Evolutionary conservation across 768 basidiomycete species (phyloP).

Genomic region (Sporobolomyces pararoseus): DNA sequence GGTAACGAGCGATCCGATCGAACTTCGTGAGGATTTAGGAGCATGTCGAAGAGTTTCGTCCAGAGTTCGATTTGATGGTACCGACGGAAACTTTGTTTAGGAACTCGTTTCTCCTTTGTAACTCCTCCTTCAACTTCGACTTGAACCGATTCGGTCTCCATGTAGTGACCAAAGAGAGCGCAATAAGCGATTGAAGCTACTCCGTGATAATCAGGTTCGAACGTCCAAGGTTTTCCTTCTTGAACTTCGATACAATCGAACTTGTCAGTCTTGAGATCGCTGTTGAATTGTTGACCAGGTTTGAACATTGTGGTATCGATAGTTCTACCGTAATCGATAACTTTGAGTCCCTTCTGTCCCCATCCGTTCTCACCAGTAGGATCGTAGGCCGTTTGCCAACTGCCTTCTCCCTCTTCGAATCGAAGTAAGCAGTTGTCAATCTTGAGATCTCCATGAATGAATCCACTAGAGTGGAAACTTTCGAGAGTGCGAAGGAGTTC

Average conservation of each 20-base stretch:
- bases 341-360: slow-evolving; percentile 76
- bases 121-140: slow-evolving; percentile 36
- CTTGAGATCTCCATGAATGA: slow-evolving; percentile 97
- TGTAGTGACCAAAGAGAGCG: slow-evolving; percentile 94
- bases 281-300: slow-evolving; percentile 68
- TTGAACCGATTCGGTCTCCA: slow-evolving; percentile 61
- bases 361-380: slow-evolving; percentile 77
- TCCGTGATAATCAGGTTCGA: slow-evolving; percentile 94
- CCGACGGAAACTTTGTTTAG: slow-evolving; percentile 75
- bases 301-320: slow-evolving; percentile 83
- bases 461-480: slow-evolving; percentile 70
- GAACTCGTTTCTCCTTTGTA: slow-evolving; percentile 56
- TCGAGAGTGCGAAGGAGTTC: slow-evolving; percentile 81
- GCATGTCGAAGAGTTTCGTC: slow-evolving; percentile 72
- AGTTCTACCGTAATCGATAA: slow-evolving; percentile 96
- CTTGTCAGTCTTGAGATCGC: slow-evolving; percentile 83
- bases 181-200: slow-evolving; percentile 89
- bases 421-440: slow-evolving; percentile 98
- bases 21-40: slow-evolving; percentile 74
- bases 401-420: slow-evolving; percentile 74
- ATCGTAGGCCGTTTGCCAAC: slow-evolving; percentile 74
- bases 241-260: slow-evolving; percentile 89
- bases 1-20: slow-evolving; percentile 64
- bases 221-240: slow-evolving; percentile 80
- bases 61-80: slow-evolving; percentile 93